Base-by-base conservation (phyloP, 2,329 filamentous ascomycete genomes). In the Aspergillus carbonarius region DNA sequence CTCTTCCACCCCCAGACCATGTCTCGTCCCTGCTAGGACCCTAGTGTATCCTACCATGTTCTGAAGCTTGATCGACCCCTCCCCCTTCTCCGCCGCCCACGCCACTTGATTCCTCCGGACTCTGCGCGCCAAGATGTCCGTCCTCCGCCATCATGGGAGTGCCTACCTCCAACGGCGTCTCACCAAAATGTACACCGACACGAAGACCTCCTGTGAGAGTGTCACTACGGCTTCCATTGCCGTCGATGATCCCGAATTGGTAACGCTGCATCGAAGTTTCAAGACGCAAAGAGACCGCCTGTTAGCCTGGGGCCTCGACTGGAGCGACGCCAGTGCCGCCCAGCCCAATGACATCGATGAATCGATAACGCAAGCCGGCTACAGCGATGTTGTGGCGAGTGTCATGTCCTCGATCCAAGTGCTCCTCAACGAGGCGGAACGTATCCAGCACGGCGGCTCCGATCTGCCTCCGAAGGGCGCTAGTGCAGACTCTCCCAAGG, bases 391-490 rank as follows among this genome's bases (percentile, higher is more conserved):
- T 4, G 86, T 88, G 37, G 83, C 82, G 56, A 86, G 84, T 67
- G 84, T 88, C 50, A 81, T 88, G 76, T 81, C 82, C 17, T 86
- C 85, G 32, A 88, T 88, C 64, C 83, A 86, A 66, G 82, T 85
- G 57, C 81, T 87, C 7, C 76, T 87, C 23, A 83, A 85, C 57
- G 83, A 88, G 70, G 84, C 84, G 13, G 85, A 88, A 62, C 74
- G 79, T 53, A 78, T 88, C 60, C 82, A 84, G 65, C 78, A 79
- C 63, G 67, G 71, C 44, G 74, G 78, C 60, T 69, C 72, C 5
- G 72, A 73, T 54, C 60, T 73, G 23, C 68, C 74, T 25, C 70
- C 69, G 17, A 78, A 77, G 55, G 73, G 72, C 56, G 66, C 68
- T 54, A 68, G 70, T 54, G 60, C 67, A 18, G 70, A 74, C 59